phyloP scores from a whole-genome alignment of 2,329 filamentous ascomycete genomes.

The Penicillium sp. region DNA sequence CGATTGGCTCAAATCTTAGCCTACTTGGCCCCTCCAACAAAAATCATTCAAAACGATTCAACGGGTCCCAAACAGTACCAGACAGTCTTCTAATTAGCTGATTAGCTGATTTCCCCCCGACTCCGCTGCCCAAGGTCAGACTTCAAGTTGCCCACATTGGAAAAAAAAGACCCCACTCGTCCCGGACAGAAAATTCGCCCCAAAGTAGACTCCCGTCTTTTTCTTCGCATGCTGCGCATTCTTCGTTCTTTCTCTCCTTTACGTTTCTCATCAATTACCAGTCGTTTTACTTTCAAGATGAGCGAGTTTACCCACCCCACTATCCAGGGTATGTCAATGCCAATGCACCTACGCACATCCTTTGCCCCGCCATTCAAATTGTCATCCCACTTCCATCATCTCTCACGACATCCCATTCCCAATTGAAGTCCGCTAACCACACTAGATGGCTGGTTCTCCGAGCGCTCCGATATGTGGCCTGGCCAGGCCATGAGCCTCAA shows the following conservation, averaged over 20 bases:
- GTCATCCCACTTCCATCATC: conserved; percentile 12
- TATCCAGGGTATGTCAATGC: conserved; percentile 60
- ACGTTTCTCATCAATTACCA: conserved; percentile 12
- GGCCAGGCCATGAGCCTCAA: conserved; percentile 98
- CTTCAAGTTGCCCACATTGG: background rate
- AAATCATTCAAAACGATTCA: background rate
- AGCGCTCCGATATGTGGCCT: conserved; percentile 98
- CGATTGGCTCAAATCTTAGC: conserved; percentile 5
- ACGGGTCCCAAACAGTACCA: background rate
- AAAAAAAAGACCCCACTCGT: conserved; percentile 14
- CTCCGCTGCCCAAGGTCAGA: background rate
- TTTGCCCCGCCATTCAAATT: conserved; percentile 14
- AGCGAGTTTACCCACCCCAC: conserved; percentile 68
- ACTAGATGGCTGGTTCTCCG: conserved; percentile 98
- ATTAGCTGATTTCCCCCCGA: background rate
- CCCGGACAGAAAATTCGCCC: conserved; percentile 18
- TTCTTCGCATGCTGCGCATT: conserved; percentile 21
- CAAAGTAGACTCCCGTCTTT: conserved; percentile 26
- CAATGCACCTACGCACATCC: background rate
- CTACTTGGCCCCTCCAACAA: background rate
- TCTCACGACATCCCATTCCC: background rate
- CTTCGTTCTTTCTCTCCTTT: conserved; percentile 17
- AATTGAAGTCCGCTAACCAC: background rate
- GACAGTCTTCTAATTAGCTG: background rate
- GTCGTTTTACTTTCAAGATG: conserved; percentile 46